Conservation (phyloP, 1,284 basidiomycete species). For the Cryptococcus maquisensis region DNA sequence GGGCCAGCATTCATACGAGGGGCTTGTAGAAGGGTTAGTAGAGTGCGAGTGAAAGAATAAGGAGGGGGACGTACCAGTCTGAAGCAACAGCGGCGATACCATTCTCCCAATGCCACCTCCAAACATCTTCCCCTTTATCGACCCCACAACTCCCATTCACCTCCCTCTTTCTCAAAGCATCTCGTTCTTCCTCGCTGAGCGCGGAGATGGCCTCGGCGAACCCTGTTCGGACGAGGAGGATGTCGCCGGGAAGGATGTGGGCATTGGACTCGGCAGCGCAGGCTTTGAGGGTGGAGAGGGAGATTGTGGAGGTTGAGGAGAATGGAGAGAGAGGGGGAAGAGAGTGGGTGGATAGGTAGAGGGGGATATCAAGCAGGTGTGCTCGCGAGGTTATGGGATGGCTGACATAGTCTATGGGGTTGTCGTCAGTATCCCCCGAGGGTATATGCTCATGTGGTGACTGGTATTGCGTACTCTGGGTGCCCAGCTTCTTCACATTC, state of each 20-base stretch:
- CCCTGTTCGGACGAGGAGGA: conserved; percentile 47
- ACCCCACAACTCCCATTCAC: conserved; percentile 30
- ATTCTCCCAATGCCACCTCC: conserved; percentile 50
- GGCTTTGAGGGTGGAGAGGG: conserved; percentile 27
- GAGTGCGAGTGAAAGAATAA: not conserved
- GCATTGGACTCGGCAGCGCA: conserved; percentile 32
- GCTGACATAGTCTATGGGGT: conserved; percentile 35
- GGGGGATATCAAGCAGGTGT: conserved; percentile 47
- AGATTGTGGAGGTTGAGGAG: conserved; percentile 24
- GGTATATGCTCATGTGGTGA: no score
- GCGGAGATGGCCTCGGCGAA: conserved; percentile 43
- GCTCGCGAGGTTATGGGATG: conserved; percentile 48
- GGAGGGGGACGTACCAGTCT: conserved; percentile 35
- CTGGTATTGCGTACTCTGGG: conserved; percentile 15
- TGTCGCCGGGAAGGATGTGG: conserved; percentile 37
- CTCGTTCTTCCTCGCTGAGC: conserved; percentile 22
- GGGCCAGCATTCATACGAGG: conserved; percentile 35
- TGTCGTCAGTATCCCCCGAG: no score
- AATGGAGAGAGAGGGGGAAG: conserved; percentile 41
- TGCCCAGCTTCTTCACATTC: conserved; percentile 13
- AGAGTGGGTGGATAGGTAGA: conserved; percentile 34
- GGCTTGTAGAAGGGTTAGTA: conserved; percentile 6
- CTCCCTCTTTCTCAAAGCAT: conserved; percentile 14
- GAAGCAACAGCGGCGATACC: conserved; percentile 50
- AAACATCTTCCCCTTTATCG: conserved; percentile 32